Base-by-base conservation (phyloP, 169 alveolate species). In the Cryptosporidium sp. region DNA sequence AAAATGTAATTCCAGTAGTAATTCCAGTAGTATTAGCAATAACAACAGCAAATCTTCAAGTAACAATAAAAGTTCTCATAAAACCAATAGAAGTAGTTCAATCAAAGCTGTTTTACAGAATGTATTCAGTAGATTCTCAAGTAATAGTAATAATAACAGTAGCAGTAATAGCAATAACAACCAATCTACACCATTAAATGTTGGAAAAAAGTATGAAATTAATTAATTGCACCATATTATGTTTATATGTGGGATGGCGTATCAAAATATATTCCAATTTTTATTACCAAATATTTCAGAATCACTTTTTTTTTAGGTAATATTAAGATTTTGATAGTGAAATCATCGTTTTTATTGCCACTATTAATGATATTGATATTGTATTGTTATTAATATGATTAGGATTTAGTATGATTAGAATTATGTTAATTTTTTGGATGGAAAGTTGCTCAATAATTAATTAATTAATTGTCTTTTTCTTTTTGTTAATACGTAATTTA, bases 91-190 rank as follows among this genome's bases (percentile, higher is more conserved):
- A 39, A 59, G 89, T 31, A 80, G 68, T 45, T 59, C 89, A 21
- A 80, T 80, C 52, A 80, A 65, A 31, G 75, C 89, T 23, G 89
- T 80, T 5, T 43, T 80, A 14, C 89, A 80, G 45, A 80, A 48
- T 80, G 89, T 80, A 31, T 80, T 80, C 43, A 65, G 89, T 62
- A n/a, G 89, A 29, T 80, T 80, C 35, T 80, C 89, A 62, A 62
- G 75, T 65, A 43, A 48, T 18, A 65, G 48, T 65, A 43, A 3
- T 2, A 71, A 71, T 51, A 48, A 71, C 6, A 31, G 21, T 12
- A 39, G 45, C 39, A n/a, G 18, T 55, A 55, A 21, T 21, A 55
- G 9, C 18, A 55, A 55, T 55, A 45, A 9, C 0, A 55, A 55
- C 18, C 67, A 55, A 55, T 55, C 67, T 6, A 2, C 29, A n/a